A percentile compares a stretch with the other conserved stretches of the same genome.
phyloP scores from a whole-genome alignment of 2,329 filamentous ascomycete species.

The Elsinoe perseae region DNA sequence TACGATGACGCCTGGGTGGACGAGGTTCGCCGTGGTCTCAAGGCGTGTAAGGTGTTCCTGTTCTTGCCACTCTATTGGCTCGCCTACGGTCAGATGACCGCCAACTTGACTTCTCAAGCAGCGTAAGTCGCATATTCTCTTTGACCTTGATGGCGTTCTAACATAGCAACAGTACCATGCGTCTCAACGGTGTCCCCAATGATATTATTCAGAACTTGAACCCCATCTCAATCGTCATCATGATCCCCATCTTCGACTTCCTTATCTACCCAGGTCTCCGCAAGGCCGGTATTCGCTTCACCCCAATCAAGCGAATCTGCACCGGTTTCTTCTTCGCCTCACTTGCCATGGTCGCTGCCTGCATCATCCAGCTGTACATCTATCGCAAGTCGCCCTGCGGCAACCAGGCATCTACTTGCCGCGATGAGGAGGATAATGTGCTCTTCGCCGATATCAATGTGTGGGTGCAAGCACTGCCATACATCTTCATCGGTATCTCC shows the following conservation, averaged over 20 bases:
- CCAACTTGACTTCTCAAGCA: constrained; percentile 42
- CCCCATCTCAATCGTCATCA: constrained; percentile 38
- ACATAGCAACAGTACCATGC: constrained; percentile 26
- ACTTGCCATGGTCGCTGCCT: constrained; percentile 47
- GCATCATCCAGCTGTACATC: constrained; percentile 49
- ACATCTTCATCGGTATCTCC: constrained; percentile 37
- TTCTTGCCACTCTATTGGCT: constrained; percentile 49
- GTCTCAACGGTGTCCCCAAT: constrained; percentile 41
- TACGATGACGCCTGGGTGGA: constrained; percentile 78
- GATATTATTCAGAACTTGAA: constrained; percentile 38
- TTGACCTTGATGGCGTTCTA: no score
- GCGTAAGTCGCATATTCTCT: constrained; percentile 17
- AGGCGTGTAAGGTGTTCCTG: constrained; percentile 62
- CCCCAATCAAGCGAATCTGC: constrained; percentile 47
- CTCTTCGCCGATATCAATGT: constrained; percentile 31
- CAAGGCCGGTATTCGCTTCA: constrained; percentile 35
- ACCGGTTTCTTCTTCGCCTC: constrained; percentile 47
- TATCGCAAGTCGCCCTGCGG: constrained; percentile 47
- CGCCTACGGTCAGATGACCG: constrained; percentile 50
- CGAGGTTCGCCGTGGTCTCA: constrained; percentile 58
- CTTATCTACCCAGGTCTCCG: constrained; percentile 41
- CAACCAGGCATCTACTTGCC: constrained; percentile 29
- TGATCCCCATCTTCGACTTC: constrained; percentile 40
- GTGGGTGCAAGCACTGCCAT: constrained; percentile 38
- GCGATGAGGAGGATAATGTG: constrained; percentile 9